phyloP scores from a whole-genome alignment of 441 rosid genomes.

The Pelargonium citronellum region DNA sequence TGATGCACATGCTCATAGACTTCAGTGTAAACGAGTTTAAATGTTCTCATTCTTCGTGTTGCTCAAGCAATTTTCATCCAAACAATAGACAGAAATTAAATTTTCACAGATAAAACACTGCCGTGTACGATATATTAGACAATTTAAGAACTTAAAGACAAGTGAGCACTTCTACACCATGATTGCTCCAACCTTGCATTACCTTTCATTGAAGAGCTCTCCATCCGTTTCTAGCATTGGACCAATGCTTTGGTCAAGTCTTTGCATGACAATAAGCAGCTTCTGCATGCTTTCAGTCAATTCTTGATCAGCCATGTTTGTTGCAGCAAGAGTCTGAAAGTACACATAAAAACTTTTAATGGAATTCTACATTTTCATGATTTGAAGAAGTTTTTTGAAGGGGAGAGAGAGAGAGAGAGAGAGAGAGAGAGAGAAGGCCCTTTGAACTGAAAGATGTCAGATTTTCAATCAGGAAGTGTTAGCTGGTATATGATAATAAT shows the following conservation, averaged over 20 bases:
- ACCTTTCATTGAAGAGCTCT: conserved; percentile 84
- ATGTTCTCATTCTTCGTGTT: neutral
- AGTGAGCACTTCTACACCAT: too few relatives aligned
- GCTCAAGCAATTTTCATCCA: neutral
- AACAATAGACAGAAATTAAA: neutral
- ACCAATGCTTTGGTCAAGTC: conserved; percentile 78
- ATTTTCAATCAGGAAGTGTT: too few relatives aligned
- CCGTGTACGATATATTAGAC: neutral
- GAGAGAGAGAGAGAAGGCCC: neutral
- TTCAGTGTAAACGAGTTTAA: too few relatives aligned
- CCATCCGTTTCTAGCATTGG: conserved; percentile 87
- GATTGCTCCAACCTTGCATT: neutral
- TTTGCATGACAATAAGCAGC: conserved; percentile 90
- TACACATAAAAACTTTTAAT: conserved; percentile 16
- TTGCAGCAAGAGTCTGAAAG: conserved; percentile 82
- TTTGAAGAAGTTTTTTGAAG: neutral
- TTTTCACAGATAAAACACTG: neutral
- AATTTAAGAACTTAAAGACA: neutral
- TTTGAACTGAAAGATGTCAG: conserved; percentile 9
- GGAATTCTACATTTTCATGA: neutral
- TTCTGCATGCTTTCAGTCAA: conserved; percentile 88
- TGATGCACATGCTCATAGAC: neutral
- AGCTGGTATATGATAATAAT: neutral
- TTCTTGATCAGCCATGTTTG: conserved; percentile 77
- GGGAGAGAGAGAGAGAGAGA: too few relatives aligned